phyloP scores from a whole-genome alignment of 805 yeast species.

The Starmera quercuum region DNA sequence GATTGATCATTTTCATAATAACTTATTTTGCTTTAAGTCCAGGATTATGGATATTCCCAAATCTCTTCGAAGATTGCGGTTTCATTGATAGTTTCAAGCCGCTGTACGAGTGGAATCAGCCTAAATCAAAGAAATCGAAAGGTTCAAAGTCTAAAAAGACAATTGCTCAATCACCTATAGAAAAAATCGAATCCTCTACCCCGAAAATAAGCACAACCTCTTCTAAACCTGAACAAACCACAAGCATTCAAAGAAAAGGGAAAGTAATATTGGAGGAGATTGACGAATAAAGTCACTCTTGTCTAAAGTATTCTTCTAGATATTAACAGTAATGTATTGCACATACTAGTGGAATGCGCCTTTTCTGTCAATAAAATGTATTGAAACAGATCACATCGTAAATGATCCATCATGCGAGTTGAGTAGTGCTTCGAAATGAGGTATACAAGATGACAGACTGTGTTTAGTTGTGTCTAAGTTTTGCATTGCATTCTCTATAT shows the following conservation, averaged over 20 bases:
- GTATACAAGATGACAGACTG: too few species aligned
- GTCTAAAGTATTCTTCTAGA: too few species aligned
- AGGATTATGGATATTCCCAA: constrained; percentile 96
- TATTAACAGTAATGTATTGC: too few species aligned
- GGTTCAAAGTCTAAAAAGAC: constrained; percentile 5
- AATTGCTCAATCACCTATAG: not conserved
- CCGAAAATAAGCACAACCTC: constrained; percentile 1
- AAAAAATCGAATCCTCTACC: not conserved
- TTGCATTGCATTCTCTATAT: too few species aligned
- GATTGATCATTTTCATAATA: constrained; percentile 61
- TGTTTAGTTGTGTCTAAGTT: too few species aligned
- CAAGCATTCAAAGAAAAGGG: constrained; percentile 9
- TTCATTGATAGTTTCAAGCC: constrained; percentile 89
- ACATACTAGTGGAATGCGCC: too few species aligned
- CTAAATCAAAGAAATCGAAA: constrained; percentile 18
- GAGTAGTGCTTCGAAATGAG: too few species aligned
- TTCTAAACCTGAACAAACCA: constrained; percentile 1
- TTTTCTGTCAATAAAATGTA: too few species aligned
- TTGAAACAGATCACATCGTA: too few species aligned
- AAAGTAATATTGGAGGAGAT: constrained; percentile 24
- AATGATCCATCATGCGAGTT: too few species aligned
- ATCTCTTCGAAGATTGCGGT: constrained; percentile 92
- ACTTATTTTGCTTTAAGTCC: constrained; percentile 51
- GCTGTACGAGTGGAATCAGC: constrained; percentile 44
- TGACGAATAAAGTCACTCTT: constrained; percentile 9